A percentile compares a stretch with the other conserved stretches of the same genome.
phyloP scores from a whole-genome alignment of 208 protist species.

The Eutreptiella sp. region DNA sequence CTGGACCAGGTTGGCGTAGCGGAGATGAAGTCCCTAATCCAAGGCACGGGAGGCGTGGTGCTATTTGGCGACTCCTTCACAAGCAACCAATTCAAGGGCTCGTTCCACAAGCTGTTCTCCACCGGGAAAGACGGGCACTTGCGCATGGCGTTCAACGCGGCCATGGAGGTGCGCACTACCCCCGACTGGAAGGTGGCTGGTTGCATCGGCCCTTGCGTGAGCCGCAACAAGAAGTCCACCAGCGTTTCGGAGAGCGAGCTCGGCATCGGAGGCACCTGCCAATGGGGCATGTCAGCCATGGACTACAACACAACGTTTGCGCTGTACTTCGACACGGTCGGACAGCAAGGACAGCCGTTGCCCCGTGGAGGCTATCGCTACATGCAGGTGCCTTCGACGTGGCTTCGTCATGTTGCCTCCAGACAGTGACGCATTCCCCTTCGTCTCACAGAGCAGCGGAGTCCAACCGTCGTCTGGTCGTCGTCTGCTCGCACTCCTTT shows the following conservation, averaged over 20 bases:
- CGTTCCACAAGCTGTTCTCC: conserved; percentile 80
- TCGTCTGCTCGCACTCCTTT: too few relatives aligned
- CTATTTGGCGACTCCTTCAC: conserved; percentile 93
- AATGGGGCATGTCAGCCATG: conserved; percentile 92
- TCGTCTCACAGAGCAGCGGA: too few relatives aligned
- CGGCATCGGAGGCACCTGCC: conserved; percentile 91
- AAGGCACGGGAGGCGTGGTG: conserved; percentile 84
- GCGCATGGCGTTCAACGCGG: conserved; percentile 87
- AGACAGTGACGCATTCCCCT: conserved; percentile 2
- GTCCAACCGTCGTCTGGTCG: too few relatives aligned
- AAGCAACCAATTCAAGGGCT: conserved; percentile 88
- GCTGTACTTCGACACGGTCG: conserved; percentile 93
- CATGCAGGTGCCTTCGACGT: conserved; percentile 40
- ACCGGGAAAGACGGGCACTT: conserved; percentile 60
- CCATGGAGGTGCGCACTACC: conserved; percentile 89
- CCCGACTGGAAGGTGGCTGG: conserved; percentile 89
- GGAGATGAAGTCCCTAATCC: conserved; percentile 91
- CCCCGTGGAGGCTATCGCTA: conserved; percentile 45
- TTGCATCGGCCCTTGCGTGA: conserved; percentile 80
- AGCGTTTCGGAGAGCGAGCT: conserved; percentile 76
- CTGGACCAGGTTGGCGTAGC: conserved; percentile 93
- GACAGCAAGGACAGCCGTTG: conserved; percentile 31
- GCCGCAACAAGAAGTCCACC: conserved; percentile 79
- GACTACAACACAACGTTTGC: conserved; percentile 85
- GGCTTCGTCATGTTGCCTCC: not conserved